Conservation (phyloP, 225 moss, liverwort and hornwort species). For the Neckera pumila region DNA sequence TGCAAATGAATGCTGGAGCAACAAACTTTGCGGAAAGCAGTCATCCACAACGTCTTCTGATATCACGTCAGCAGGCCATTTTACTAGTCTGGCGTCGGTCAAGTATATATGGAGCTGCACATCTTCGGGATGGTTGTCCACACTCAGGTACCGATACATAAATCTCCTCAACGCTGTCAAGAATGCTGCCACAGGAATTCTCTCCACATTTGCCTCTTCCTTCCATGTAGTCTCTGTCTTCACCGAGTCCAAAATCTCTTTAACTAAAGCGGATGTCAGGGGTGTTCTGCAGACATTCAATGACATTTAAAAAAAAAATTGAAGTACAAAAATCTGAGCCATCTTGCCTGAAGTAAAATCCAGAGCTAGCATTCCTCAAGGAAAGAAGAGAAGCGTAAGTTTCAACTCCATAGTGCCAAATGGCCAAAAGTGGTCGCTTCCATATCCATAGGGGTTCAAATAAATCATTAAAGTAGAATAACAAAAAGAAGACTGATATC, state of each 20-base stretch:
- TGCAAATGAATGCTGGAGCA: conserved; percentile 36
- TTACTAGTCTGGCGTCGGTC: conserved; percentile 20
- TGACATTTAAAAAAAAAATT: too few relatives aligned
- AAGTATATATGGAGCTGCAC: conserved; percentile 28
- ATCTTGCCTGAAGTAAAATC: background rate
- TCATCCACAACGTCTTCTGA: conserved; percentile 18
- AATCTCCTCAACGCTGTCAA: conserved; percentile 28
- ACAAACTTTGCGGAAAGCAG: conserved; percentile 25
- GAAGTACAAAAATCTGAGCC: background rate
- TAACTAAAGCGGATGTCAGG: conserved; percentile 5
- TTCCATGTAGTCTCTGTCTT: conserved; percentile 24
- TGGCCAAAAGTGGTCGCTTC: background rate
- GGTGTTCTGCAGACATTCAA: conserved; percentile 12
- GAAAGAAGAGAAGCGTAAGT: too few relatives aligned
- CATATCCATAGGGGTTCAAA: background rate
- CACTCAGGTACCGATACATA: conserved; percentile 37
- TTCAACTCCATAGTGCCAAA: background rate
- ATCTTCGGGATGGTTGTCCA: conserved; percentile 21
- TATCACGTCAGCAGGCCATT: conserved; percentile 29
- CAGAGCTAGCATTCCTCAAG: background rate
- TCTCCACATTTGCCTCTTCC: conserved; percentile 4
- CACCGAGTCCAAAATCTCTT: conserved; percentile 18
- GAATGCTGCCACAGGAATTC: conserved; percentile 18
- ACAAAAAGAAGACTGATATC: background rate
- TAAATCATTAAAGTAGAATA: background rate